phyloP scores from a whole-genome alignment of 805 yeast genomes.

The Pichia eremophila region DNA sequence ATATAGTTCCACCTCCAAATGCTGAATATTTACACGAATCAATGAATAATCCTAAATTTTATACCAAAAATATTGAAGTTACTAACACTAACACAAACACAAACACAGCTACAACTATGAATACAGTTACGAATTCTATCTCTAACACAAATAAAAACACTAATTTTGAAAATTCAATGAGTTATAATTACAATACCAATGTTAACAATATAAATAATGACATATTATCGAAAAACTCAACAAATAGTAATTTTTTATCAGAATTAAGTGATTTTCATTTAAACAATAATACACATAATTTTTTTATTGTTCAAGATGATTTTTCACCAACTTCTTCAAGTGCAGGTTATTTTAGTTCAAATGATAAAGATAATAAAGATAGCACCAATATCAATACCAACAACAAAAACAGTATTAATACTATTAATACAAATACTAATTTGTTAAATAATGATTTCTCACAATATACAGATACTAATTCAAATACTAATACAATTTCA shows the following conservation, averaged over 20 bases:
- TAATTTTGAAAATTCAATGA: not conserved
- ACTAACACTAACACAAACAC: too few relatives aligned
- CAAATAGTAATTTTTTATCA: slow-evolving; percentile 7
- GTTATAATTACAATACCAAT: not conserved
- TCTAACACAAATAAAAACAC: too few relatives aligned
- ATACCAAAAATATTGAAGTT: not conserved
- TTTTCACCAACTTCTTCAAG: slow-evolving; percentile 17
- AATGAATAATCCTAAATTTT: not conserved
- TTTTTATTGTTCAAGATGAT: slow-evolving; percentile 23
- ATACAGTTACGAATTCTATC: too few relatives aligned
- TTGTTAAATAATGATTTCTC: too few relatives aligned
- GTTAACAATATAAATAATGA: not conserved
- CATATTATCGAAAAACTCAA: not conserved
- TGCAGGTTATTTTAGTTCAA: slow-evolving; percentile 4
- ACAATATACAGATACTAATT: not conserved
- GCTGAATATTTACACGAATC: slow-evolving; percentile 1
- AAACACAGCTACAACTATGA: too few relatives aligned
- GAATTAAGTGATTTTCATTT: slow-evolving; percentile 20
- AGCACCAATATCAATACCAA: not conserved
- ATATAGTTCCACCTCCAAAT: not conserved
- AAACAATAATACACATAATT: slow-evolving; percentile 20
- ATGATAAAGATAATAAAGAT: not conserved
- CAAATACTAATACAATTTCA: not conserved
- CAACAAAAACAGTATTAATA: too few relatives aligned
- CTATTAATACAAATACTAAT: too few relatives aligned